Base-by-base conservation (phyloP, 1,284 basidiomycete species). In the Sanguinoderma infundibulare region DNA sequence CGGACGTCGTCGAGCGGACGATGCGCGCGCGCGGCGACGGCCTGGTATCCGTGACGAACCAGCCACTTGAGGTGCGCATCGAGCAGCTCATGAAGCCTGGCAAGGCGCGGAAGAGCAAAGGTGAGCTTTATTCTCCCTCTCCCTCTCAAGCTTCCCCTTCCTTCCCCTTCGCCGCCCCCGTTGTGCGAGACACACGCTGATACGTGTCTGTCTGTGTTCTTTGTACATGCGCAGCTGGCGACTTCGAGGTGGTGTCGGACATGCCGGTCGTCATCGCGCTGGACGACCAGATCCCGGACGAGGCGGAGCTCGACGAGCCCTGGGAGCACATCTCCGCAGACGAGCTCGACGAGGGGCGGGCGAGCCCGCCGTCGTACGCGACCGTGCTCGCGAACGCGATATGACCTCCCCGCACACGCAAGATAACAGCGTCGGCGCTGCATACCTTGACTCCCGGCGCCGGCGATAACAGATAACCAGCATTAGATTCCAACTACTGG, bases 181-280 rank as follows among this genome's bases (percentile, higher is more conserved):
- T n/a, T 38, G 20, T 53, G 14, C 30, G 7, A 7, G 14, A 40
- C 32, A 7, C 38, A 14, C 53, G 57, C 60, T 59, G n/a, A 53
- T 34, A 24, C 44, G 47, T 28, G 47, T 44, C n/a, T 32, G 8
- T 28, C 17, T 32, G 24, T n/a, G n/a, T 46, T 14, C 24, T 47
- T 15, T 30, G 38, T n/a, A n/a, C n/a, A n/a, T 5, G 26, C 28
- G 46, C 60, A 74, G 72, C 69, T 28, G 70, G 67, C 38, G 84
- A 85, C 63, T 87, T 84, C 65, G 85, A 86, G 72, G 66, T 86
- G 24, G 73, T 87, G 15, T 82, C 83, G 5, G 76, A 74, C 44
- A 70, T 83, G 35, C 81, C 78, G 34, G 77, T 80, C 35, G 85
- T 87, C 53, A 83, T 87, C 61, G 83, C 78, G 30, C 75, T 87